Evolutionary conservation across 108 stramenopile species (phyloP), one percentile per base, ranked within the genome.

Genomic region (Ochromonas danica): DNA sequence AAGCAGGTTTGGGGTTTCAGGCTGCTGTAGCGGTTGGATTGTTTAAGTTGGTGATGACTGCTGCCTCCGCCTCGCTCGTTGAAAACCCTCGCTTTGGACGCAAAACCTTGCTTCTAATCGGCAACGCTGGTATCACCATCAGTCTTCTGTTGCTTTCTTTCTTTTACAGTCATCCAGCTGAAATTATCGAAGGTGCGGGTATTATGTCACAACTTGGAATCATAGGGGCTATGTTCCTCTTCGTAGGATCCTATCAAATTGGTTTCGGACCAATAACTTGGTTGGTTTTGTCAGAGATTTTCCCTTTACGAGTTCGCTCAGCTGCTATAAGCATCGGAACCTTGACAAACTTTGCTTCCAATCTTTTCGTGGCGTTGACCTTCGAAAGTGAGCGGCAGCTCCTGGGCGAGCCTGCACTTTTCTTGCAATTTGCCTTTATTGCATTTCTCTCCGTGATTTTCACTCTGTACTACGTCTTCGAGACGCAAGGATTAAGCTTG

Each of bases 31-130:
- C 86, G 0, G 82, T 90, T 30, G 91, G 88, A 31, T 67, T 80
- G 36, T 89, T 93, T 72, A 93, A 91, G 91, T 83, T 90, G 31
- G 17, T 86, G 38, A 90, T 87, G 0, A 90, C 91, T 0, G 70
- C 86, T 41, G 36, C 63, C 39, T 86, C 91, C 2, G 89, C 85
- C 0, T 61, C 82, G 1, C 78, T 81, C 28, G 91, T 90, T 1
- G 91, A 91, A 78, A 40, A 57, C 17, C 61, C 51, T 35, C 89
- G 90, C 6, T 51, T 51, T 51, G 45, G 45, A 14, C 70, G 87
- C 17, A 86, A 81, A 62, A 86, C 41, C 42, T 81, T 91, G 43
- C 85, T 91, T 1, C 63, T 43, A 33, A 61, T 81, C 31, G 91
- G 91, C 30, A 84, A 81, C 62, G 10, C 61, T 14, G 45, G 45